Percentiles rank a stretch among this genome's conserved stretches.
These are phyloP conservation scores for Pythium monospermum DNA, from an alignment of 352 stramenopile species.

Conservation along the genomic window DNA sequence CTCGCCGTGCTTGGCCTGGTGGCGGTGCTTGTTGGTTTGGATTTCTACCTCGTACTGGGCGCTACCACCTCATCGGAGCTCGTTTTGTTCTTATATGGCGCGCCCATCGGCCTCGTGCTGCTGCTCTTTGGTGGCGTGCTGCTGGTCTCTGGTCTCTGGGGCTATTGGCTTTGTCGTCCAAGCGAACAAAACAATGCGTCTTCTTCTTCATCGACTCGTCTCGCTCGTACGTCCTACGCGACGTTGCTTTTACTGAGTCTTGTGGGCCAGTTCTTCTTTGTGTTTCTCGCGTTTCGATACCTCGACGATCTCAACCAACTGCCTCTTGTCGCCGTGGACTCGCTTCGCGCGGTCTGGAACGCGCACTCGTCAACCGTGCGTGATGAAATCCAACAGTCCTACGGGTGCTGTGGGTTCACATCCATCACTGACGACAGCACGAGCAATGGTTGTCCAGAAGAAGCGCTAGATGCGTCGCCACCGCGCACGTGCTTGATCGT, in stretches of 20 bases:
- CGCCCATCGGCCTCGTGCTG: constrained; percentile 22
- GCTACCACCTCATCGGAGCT: constrained; percentile 24
- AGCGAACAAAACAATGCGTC: no score
- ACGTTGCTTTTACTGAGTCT: constrained; percentile 12
- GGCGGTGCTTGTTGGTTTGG: constrained; percentile 21
- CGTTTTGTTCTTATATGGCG: constrained; percentile 28
- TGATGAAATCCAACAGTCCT: constrained; percentile 24
- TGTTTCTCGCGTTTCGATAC: constrained; percentile 19
- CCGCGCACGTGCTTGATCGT: constrained; percentile 23
- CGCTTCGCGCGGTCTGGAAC: constrained; percentile 17
- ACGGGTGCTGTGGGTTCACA: constrained; percentile 33
- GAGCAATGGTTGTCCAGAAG: constrained; percentile 22
- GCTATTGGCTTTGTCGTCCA: neutral
- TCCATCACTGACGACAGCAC: constrained; percentile 9
- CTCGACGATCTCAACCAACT: constrained; percentile 20
- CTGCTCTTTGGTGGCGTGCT: constrained; percentile 17
- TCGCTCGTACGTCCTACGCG: constrained; percentile 8
- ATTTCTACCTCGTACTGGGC: constrained; percentile 30
- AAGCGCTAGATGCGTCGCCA: constrained; percentile 19
- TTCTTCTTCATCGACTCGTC: constrained; percentile 7
- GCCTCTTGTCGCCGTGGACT: constrained; percentile 1
- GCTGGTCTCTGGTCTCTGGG: constrained; percentile 5
- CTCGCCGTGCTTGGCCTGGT: constrained; percentile 20
- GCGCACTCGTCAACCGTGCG: constrained; percentile 1
- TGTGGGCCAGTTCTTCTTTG: constrained; percentile 13